Percentiles rank a stretch among this genome's conserved stretches.
phyloP scores from a whole-genome alignment of 768 basidiomycete genomes.

The Boletus rubroflammeus region DNA sequence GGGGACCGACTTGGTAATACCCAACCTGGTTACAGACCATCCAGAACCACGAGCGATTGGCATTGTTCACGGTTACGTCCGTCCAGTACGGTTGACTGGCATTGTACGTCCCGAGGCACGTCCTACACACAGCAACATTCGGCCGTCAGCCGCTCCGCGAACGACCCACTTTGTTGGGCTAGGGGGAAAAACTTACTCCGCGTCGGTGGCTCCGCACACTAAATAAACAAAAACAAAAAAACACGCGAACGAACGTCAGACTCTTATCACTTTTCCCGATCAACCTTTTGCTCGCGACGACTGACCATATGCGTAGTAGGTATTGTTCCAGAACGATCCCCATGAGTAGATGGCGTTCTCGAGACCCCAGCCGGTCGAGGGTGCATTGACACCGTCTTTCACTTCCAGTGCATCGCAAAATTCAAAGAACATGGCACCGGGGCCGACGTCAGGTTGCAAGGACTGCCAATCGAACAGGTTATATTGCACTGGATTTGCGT shows the following conservation, averaged over 20 bases:
- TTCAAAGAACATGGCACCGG: constrained; percentile 33
- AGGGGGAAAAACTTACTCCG: constrained; percentile 41
- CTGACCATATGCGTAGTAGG: constrained; percentile 47
- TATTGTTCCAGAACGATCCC: constrained; percentile 53
- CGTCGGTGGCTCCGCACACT: constrained; percentile 51
- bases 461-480: constrained; percentile 65
- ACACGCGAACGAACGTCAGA: not conserved
- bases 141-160: constrained; percentile 27
- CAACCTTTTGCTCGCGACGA: constrained; percentile 1
- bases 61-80: constrained; percentile 52
- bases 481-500: constrained; percentile 42
- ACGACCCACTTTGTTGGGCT: not conserved
- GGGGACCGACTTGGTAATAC: constrained; percentile 41
- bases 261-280: not conserved
- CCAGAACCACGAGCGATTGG: constrained; percentile 66
- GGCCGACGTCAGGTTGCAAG: constrained; percentile 49
- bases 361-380: constrained; percentile 55
- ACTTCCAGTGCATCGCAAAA: constrained; percentile 42
- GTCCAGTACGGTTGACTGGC: constrained; percentile 44
- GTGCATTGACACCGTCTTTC: constrained; percentile 41
- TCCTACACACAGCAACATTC: constrained; percentile 31
- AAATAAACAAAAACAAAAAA: too few species aligned
- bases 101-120: constrained; percentile 43
- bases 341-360: constrained; percentile 58
- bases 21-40: constrained; percentile 73